Conservation (phyloP, 768 basidiomycete species). For the Leccinum subgranulosum region DNA sequence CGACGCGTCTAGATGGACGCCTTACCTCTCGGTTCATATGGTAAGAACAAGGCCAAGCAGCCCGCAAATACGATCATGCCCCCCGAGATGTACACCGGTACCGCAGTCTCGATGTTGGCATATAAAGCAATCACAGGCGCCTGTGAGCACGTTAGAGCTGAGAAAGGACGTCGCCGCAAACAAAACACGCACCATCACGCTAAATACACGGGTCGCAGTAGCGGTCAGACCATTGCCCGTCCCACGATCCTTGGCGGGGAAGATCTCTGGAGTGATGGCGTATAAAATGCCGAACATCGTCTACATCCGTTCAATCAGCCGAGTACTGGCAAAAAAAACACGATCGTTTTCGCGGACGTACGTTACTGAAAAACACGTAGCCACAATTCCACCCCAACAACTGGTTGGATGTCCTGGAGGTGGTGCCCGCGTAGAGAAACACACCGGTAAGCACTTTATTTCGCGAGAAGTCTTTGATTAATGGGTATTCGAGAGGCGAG, state of each 20-base stretch:
- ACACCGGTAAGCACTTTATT: conserved; percentile 66
- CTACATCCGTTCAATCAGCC: conserved; percentile 25
- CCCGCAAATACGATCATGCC: conserved; percentile 62
- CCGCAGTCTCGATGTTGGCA: conserved; percentile 58
- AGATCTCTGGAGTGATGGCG: conserved; percentile 66
- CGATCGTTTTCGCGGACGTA: conserved; percentile 25
- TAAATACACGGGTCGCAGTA: conserved; percentile 61
- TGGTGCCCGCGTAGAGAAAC: conserved; percentile 74
- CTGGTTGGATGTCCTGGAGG: conserved; percentile 63
- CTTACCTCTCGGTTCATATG: conserved; percentile 74
- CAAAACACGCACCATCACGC: conserved; percentile 50
- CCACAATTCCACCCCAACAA: conserved; percentile 82
- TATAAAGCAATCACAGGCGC: conserved; percentile 72
- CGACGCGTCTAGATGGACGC: conserved; percentile 53
- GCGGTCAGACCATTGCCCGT: conserved; percentile 68
- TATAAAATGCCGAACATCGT: conserved; percentile 79
- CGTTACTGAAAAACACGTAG: conserved; percentile 62
- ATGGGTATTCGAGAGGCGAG: conserved; percentile 13
- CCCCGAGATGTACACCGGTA: conserved; percentile 72
- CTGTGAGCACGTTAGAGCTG: conserved; percentile 30
- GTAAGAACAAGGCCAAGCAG: conserved; percentile 56
- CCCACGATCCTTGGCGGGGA: conserved; percentile 69
- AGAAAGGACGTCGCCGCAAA: not conserved
- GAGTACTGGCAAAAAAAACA: not conserved
- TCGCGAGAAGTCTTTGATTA: conserved; percentile 44